Percentiles rank a stretch among this genome's conserved stretches.
phyloP scores from a whole-genome alignment of 2,329 filamentous ascomycete species.

The Microcera coccophila region DNA sequence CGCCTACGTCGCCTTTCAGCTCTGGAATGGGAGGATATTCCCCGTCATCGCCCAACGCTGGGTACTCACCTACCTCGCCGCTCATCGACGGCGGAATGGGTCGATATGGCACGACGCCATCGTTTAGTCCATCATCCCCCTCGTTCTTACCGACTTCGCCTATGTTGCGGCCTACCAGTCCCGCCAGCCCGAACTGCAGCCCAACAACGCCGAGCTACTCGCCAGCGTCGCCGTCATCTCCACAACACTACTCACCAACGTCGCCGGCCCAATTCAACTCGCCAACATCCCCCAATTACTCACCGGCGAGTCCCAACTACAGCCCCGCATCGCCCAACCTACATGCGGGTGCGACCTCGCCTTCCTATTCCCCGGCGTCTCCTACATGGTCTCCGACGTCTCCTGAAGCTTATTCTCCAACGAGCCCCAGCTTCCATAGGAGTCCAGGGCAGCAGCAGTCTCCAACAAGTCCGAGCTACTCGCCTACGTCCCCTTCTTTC shows the following conservation, averaged over 20 bases:
- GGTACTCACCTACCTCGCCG: slow-evolving; percentile 75
- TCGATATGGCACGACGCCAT: slow-evolving; percentile 56
- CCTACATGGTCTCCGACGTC: slow-evolving; percentile 78
- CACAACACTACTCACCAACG: slow-evolving; percentile 60
- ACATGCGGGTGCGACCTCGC: slow-evolving; percentile 47
- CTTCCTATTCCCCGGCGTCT: slow-evolving; percentile 65
- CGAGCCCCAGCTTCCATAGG: slow-evolving; percentile 57
- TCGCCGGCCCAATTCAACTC: slow-evolving; percentile 72
- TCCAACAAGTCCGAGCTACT: slow-evolving; percentile 68
- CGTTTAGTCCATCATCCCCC: slow-evolving; percentile 60
- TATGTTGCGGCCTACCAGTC: slow-evolving; percentile 52
- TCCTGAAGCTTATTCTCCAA: slow-evolving; percentile 59
- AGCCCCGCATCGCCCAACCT: slow-evolving; percentile 63
- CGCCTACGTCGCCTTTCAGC: slow-evolving; percentile 61
- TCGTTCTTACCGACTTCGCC: slow-evolving; percentile 62
- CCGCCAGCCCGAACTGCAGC: slow-evolving; percentile 59
- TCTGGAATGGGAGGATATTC: slow-evolving; percentile 61
- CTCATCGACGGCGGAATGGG: slow-evolving; percentile 52
- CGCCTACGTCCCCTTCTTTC: slow-evolving; percentile 54
- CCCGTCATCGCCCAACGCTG: slow-evolving; percentile 68
- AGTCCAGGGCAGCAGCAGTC: slow-evolving; percentile 53
- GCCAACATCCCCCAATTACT: slow-evolving; percentile 70
- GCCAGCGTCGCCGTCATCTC: slow-evolving; percentile 56
- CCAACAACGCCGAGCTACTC: slow-evolving; percentile 64
- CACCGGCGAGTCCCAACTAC: slow-evolving; percentile 67